These are phyloP conservation scores for Alternaria sp. DNA, from an alignment of 2,329 filamentous ascomycete species.

Conservation along the genomic window DNA sequence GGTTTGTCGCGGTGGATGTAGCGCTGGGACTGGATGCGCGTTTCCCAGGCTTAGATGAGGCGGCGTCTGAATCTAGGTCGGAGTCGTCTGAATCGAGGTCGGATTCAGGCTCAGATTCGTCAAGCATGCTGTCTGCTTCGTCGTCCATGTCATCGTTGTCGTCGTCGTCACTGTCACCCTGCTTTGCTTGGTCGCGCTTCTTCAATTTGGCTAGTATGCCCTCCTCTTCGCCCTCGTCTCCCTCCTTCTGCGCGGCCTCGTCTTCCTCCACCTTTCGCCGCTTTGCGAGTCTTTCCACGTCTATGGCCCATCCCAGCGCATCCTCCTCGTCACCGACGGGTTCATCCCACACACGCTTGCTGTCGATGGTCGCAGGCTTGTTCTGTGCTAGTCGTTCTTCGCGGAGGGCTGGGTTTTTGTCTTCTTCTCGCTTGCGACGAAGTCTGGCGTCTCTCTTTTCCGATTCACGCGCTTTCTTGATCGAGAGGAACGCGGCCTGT, in stretches of 20 bases:
- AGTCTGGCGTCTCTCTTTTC: constrained; percentile 80
- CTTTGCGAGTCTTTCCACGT: constrained; percentile 57
- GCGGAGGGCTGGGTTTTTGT: constrained; percentile 79
- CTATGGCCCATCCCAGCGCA: constrained; percentile 55
- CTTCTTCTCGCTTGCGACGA: constrained; percentile 83
- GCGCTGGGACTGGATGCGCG: constrained; percentile 63
- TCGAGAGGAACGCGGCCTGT: constrained; percentile 78
- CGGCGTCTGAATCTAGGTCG: constrained; percentile 58
- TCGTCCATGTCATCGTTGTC: constrained; percentile 33
- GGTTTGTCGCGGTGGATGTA: constrained; percentile 66
- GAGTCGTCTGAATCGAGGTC: constrained; percentile 60
- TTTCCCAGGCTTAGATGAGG: constrained; percentile 55
- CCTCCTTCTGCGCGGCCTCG: constrained; percentile 35
- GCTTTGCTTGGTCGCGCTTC: constrained; percentile 37
- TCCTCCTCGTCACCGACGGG: constrained; percentile 54
- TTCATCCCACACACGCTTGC: constrained; percentile 79
- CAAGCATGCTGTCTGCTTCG: constrained; percentile 76
- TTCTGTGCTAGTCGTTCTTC: constrained; percentile 79
- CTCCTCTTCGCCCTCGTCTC: constrained; percentile 36
- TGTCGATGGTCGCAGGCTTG: constrained; percentile 64
- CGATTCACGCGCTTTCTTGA: constrained; percentile 80
- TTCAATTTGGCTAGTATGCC: constrained; percentile 45
- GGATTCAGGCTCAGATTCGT: constrained; percentile 49
- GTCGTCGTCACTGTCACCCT: constrained; percentile 10
- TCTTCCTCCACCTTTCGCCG: constrained; percentile 54